These are phyloP conservation scores for Sarcomyxa edulis DNA, from an alignment of 768 basidiomycete species.

Conservation along the genomic window DNA sequence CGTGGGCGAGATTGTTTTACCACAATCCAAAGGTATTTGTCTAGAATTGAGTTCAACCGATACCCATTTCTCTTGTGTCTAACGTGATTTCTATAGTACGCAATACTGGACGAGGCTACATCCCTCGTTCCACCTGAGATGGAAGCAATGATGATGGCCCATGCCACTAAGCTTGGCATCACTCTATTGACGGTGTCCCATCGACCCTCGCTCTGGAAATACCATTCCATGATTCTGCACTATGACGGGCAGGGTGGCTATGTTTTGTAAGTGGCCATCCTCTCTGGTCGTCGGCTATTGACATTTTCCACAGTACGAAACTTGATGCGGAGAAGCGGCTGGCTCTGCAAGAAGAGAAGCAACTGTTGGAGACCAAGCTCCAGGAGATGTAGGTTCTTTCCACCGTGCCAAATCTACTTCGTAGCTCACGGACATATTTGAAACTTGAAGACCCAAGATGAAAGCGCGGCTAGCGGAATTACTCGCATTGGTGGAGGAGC, in stretches of 20 bases:
- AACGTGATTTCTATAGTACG: constrained; percentile 55
- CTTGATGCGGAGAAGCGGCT: constrained; percentile 87
- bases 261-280: constrained; percentile 65
- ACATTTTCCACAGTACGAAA: constrained; percentile 54
- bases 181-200: constrained; percentile 95
- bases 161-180: constrained; percentile 81
- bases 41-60: background rate
- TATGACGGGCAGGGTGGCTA: constrained; percentile 95
- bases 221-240: constrained; percentile 84
- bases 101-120: constrained; percentile 95
- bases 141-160: constrained; percentile 93
- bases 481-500: constrained; percentile 22
- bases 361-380: constrained; percentile 77
- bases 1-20: constrained; percentile 96
- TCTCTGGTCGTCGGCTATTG: background rate
- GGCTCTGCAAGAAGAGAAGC: constrained; percentile 92
- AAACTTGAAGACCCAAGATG: constrained; percentile 73
- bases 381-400: constrained; percentile 73
- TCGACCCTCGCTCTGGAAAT: constrained; percentile 90
- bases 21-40: constrained; percentile 76
- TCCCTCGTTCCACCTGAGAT: constrained; percentile 90
- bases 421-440: constrained; percentile 5
- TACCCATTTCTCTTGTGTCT: constrained; percentile 6
- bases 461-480: constrained; percentile 70
- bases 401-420: constrained; percentile 1